Evolutionary conservation across 1,284 basidiomycete species (phyloP).

Genomic region (Cryptococcus hybrid): DNA sequence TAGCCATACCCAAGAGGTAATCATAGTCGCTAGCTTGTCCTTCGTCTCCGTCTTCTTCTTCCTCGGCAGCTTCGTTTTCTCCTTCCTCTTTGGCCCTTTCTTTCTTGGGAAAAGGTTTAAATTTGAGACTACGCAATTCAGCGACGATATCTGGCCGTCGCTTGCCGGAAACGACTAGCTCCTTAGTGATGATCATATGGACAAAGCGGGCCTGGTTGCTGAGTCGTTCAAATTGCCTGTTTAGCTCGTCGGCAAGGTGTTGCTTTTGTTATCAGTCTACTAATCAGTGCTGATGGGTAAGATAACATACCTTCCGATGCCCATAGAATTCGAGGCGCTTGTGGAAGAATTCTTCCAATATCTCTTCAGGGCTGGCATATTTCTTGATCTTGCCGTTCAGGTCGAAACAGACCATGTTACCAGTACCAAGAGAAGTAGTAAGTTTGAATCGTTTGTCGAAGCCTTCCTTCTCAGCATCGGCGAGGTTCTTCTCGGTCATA

Average conservation of each 20-base stretch:
- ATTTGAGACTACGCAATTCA: slow-evolving; percentile 80
- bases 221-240: slow-evolving; percentile 76
- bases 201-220: slow-evolving; percentile 97
- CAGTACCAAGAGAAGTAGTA: slow-evolving; percentile 74
- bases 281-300: neutral
- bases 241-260: slow-evolving; percentile 79
- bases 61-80: slow-evolving; percentile 65
- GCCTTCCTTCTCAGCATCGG: slow-evolving; percentile 86
- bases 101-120: slow-evolving; percentile 79
- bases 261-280: slow-evolving; percentile 58
- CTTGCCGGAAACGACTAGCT: slow-evolving; percentile 88
- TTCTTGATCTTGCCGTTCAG: slow-evolving; percentile 94
- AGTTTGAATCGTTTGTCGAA: slow-evolving; percentile 91
- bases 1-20: slow-evolving; percentile 92
- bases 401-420: slow-evolving; percentile 99
- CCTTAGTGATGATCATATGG: slow-evolving; percentile 87
- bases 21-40: slow-evolving; percentile 74
- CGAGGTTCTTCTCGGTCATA: slow-evolving; percentile 76
- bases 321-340: slow-evolving; percentile 87
- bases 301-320: slow-evolving; percentile 74
- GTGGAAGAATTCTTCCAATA: slow-evolving; percentile 92
- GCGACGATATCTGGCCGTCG: slow-evolving; percentile 83
- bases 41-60: slow-evolving; percentile 56
- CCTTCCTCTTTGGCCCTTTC: slow-evolving; percentile 67
- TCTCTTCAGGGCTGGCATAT: slow-evolving; percentile 86